Percentiles rank a stretch among this genome's conserved stretches.
Conservation (phyloP, 768 basidiomycete species). For the Cantharellus anzutake region DNA sequence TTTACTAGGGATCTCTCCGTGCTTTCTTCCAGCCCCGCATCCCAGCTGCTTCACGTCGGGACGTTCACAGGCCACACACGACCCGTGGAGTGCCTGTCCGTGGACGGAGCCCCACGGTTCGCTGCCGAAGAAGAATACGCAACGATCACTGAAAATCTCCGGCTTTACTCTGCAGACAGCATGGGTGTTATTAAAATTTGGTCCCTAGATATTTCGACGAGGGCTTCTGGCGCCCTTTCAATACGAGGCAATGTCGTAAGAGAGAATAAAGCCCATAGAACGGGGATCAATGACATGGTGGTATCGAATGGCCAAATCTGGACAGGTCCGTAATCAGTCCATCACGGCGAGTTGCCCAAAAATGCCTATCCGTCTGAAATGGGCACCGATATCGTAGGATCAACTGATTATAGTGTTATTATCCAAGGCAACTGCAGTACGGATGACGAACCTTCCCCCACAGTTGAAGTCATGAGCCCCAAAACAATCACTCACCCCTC, state of each 20-base stretch:
- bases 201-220: constrained; percentile 31
- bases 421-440: constrained; percentile 2
- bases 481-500: constrained; percentile 28
- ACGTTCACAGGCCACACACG: constrained; percentile 72
- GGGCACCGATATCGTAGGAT: constrained; percentile 31
- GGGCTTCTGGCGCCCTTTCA: not conserved
- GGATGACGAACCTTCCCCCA: not conserved
- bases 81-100: constrained; percentile 65
- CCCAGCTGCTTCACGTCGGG: constrained; percentile 23
- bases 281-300: constrained; percentile 56
- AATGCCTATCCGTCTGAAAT: not conserved
- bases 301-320: constrained; percentile 59
- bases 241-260: constrained; percentile 33
- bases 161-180: constrained; percentile 73
- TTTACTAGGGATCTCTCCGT: constrained; percentile 10
- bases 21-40: not conserved
- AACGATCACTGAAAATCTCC: not conserved
- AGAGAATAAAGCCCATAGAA: constrained; percentile 58
- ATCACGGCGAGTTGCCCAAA: not conserved
- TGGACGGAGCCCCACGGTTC: constrained; percentile 24
- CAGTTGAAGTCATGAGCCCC: constrained; percentile 8
- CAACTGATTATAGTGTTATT: constrained; percentile 71
- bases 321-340: constrained; percentile 42
- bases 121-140: constrained; percentile 16
- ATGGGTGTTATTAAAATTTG: constrained; percentile 81